A percentile compares a stretch with the other conserved stretches of the same genome.
Evolutionary conservation across 345 rosid genomes (phyloP).

Genomic region (Salix purpurea): DNA sequence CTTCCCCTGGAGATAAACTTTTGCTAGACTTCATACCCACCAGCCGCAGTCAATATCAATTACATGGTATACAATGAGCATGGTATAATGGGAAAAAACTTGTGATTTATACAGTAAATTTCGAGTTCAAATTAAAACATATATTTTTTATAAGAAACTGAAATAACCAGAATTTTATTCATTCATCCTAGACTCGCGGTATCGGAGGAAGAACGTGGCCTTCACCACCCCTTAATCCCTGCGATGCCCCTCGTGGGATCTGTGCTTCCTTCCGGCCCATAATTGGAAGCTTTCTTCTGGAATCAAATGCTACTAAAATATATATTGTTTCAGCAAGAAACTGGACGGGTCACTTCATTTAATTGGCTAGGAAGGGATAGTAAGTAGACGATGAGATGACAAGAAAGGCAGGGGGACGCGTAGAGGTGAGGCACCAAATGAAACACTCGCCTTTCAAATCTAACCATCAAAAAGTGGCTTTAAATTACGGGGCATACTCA

Average conservation of each 20-base stretch:
- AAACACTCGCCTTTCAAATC: slow-evolving; percentile 21
- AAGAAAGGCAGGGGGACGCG: neutral
- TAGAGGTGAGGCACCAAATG: neutral
- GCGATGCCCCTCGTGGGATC: slow-evolving; percentile 10
- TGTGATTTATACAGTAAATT: no score
- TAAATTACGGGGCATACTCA: slow-evolving; percentile 36
- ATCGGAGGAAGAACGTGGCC: slow-evolving; percentile 42
- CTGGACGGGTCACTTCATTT: neutral
- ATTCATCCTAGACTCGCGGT: no score
- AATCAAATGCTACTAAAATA: neutral
- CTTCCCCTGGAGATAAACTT: no score
- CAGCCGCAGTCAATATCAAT: no score
- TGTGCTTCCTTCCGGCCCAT: slow-evolving; percentile 21
- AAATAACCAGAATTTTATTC: no score
- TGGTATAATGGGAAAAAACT: fast-evolving
- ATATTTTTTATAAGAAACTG: no score
- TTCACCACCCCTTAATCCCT: slow-evolving; percentile 22
- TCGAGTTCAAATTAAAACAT: no score
- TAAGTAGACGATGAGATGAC: slow-evolving; percentile 1
- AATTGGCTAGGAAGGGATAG: neutral
- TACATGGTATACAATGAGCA: no score
- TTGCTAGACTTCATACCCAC: no score
- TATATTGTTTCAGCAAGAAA: neutral
- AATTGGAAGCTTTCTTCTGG: slow-evolving; percentile 7
- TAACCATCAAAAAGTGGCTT: slow-evolving; percentile 33